Conservation (phyloP, 345 rosid genomes). For the Eucalyptus erythrocorys region DNA sequence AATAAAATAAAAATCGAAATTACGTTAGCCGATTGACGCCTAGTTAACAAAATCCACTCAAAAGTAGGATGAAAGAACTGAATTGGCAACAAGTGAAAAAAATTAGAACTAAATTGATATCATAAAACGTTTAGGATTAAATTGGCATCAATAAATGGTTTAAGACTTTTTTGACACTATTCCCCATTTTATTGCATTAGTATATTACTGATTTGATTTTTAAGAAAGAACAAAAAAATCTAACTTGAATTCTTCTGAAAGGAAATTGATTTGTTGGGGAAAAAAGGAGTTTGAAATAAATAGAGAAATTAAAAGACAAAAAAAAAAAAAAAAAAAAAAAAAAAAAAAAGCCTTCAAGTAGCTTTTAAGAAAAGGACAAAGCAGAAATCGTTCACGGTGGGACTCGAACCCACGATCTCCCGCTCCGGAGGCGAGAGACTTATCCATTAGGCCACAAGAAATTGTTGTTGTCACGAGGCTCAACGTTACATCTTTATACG, state of each 20-base stretch:
- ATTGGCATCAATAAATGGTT: no score
- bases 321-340: no score
- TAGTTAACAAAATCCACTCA: no score
- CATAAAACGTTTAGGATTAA: no score
- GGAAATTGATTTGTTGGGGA: background rate
- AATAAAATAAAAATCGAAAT: no score
- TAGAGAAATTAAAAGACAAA: background rate
- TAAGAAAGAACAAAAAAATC: background rate
- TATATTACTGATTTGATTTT: no score
- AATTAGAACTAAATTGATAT: no score
- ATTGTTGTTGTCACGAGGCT: accelerated
- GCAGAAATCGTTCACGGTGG: background rate
- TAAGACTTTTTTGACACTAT: background rate
- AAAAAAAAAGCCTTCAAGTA: background rate
- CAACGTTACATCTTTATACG: accelerated
- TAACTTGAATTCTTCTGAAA: background rate
- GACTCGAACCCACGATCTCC: conserved; percentile 76
- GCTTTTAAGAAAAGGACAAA: background rate
- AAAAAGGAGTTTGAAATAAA: background rate
- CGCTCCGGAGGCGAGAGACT: conserved; percentile 99
- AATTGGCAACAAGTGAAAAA: no score
- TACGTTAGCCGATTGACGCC: accelerated
- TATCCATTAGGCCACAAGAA: conserved; percentile 99
- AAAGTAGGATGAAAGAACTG: no score
- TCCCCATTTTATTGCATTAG: background rate